phyloP scores from a whole-genome alignment of 257 asterid species.

The Capsicum chinense region DNA sequence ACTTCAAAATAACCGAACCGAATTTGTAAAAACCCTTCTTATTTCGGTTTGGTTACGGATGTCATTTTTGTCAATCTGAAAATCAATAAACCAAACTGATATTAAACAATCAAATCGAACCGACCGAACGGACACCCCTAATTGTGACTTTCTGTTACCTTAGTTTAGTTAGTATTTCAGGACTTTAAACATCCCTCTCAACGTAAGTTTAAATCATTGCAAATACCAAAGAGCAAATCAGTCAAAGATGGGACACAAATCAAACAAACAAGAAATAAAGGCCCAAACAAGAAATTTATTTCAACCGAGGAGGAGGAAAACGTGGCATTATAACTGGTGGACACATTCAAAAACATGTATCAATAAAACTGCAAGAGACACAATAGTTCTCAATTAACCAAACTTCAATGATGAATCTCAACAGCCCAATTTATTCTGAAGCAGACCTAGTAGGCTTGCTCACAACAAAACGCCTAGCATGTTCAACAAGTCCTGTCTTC shows the following conservation, averaged over 20 bases:
- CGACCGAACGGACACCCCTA: too few species aligned
- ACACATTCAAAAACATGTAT: neutral
- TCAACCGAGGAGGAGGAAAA: neutral
- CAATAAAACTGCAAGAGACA: neutral
- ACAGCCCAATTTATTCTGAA: slow-evolving; percentile 18
- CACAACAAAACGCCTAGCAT: slow-evolving; percentile 41
- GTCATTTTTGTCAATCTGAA: too few species aligned
- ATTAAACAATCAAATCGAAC: too few species aligned
- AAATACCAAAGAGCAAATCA: neutral
- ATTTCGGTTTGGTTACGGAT: too few species aligned
- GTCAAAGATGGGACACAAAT: neutral
- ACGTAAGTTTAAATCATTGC: neutral
- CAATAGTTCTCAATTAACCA: neutral
- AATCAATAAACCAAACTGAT: too few species aligned
- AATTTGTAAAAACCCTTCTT: too few species aligned
- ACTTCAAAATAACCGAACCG: too few species aligned
- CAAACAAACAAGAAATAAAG: neutral
- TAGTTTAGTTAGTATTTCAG: too few species aligned
- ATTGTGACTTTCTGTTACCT: neutral
- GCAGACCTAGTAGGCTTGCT: slow-evolving; percentile 33
- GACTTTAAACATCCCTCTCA: neutral
- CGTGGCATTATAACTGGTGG: neutral
- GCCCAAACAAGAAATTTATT: neutral
- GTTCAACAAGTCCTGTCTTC: neutral
- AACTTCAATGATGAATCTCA: neutral